Evolutionary conservation across 2,329 filamentous ascomycete species (phyloP).

Genomic region (Hypoxylon sp.): DNA sequence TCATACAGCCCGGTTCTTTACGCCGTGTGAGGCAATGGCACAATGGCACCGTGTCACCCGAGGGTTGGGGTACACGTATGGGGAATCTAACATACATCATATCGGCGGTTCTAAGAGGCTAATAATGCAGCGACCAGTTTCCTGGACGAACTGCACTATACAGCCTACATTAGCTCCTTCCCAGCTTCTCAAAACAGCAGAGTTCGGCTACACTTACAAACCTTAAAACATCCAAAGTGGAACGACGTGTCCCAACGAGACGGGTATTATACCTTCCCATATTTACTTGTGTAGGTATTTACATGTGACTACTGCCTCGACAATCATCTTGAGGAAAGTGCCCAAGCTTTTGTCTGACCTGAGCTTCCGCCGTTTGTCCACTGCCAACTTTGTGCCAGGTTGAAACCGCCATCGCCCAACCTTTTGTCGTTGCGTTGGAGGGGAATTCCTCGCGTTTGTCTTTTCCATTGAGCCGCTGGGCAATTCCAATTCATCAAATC

Average conservation of each 20-base stretch:
- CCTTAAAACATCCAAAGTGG: slow-evolving; percentile 2
- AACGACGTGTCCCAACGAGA: slow-evolving; percentile 8
- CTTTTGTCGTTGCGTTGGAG: slow-evolving; percentile 1
- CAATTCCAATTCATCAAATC: slow-evolving; percentile 12
- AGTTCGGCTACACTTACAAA: slow-evolving; percentile 23
- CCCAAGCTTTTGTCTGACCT: background rate
- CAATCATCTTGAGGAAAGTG: background rate
- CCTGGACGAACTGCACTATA: background rate
- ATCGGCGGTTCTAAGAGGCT: slow-evolving; percentile 4
- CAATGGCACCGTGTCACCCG: slow-evolving; percentile 39
- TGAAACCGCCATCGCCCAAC: slow-evolving; percentile 7
- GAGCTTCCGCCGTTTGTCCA: slow-evolving; percentile 22
- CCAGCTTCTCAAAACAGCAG: slow-evolving; percentile 11
- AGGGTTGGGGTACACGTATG: slow-evolving; percentile 32
- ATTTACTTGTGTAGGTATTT: no score
- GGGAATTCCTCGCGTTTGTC: slow-evolving; percentile 7
- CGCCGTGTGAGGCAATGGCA: slow-evolving; percentile 24
- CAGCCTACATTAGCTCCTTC: slow-evolving; percentile 6
- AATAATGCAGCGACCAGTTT: slow-evolving; percentile 15
- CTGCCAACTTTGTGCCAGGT: background rate
- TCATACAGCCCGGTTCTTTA: slow-evolving; percentile 26
- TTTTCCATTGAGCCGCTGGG: slow-evolving; percentile 18
- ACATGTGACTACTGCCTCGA: no score
- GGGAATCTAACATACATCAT: slow-evolving; percentile 14
- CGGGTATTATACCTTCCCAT: background rate